A percentile compares a stretch with the other conserved stretches of the same genome.
Evolutionary conservation across 1,284 basidiomycete genomes (phyloP).

Genomic region (Apiotrichum mycotoxinovorans): DNA sequence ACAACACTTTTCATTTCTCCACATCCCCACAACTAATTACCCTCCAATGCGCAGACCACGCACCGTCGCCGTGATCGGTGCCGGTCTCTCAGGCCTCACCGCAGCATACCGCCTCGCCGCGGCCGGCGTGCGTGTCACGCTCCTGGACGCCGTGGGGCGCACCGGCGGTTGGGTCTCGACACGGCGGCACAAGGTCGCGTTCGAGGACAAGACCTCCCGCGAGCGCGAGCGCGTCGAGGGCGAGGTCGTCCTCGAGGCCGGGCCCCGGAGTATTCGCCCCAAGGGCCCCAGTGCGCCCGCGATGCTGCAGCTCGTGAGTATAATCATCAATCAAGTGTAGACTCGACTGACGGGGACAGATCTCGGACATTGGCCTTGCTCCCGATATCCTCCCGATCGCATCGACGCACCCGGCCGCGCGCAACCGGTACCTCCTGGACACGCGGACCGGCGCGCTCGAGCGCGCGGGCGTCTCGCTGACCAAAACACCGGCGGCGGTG

Average conservation of each 20-base stretch:
- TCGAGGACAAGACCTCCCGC: constrained; percentile 1
- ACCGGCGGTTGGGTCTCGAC: constrained; percentile 78
- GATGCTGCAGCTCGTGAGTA: constrained; percentile 73
- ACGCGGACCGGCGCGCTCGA: constrained; percentile 3
- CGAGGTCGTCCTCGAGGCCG: constrained; percentile 67
- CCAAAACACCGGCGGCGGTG: background rate
- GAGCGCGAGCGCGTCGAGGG: constrained; percentile 32
- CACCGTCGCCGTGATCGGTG: constrained; percentile 44
- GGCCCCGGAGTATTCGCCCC: constrained; percentile 76
- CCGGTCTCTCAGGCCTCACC: constrained; percentile 45
- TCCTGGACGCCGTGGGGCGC: constrained; percentile 7
- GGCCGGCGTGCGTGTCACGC: constrained; percentile 2
- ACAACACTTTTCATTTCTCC: background rate
- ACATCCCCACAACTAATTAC: background rate
- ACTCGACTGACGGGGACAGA: no score
- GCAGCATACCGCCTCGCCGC: constrained; percentile 41
- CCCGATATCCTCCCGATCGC: constrained; percentile 37
- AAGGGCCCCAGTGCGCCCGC: constrained; percentile 57
- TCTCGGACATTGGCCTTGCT: constrained; percentile 25
- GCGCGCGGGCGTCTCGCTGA: constrained; percentile 5
- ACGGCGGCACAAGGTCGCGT: constrained; percentile 54
- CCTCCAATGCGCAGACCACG: constrained; percentile 16
- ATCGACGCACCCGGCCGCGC: constrained; percentile 39
- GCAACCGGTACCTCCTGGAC: constrained; percentile 42
- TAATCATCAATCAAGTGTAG: no score